Conservation (phyloP, 768 basidiomycete species). For the Lactifluus piperatus region DNA sequence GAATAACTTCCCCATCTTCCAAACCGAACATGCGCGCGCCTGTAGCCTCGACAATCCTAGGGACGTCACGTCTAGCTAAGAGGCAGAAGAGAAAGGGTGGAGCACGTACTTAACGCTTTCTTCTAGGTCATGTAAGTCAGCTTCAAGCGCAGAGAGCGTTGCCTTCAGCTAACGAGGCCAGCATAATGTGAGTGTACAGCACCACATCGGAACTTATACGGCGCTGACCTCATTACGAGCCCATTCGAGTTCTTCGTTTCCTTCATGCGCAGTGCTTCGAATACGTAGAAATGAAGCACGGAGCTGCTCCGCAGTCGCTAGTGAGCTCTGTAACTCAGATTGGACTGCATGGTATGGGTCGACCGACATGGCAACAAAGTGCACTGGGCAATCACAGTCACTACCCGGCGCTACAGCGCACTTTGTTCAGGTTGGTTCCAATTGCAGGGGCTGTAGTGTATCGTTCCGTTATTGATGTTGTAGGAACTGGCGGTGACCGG, state of each 20-base stretch:
- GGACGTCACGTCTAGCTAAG: background rate
- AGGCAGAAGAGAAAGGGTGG: background rate
- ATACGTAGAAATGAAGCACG: conserved; percentile 73
- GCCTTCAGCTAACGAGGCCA: conserved; percentile 46
- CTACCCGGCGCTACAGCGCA: background rate
- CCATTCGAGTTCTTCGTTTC: conserved; percentile 75
- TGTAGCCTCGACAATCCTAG: conserved; percentile 77
- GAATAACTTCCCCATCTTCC: conserved; percentile 64
- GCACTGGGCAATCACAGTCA: background rate
- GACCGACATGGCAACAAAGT: conserved; percentile 40
- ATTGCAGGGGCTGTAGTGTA: background rate
- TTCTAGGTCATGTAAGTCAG: conserved; percentile 88
- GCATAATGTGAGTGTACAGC: background rate
- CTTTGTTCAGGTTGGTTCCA: background rate
- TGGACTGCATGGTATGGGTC: conserved; percentile 88
- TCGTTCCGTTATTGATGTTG: background rate
- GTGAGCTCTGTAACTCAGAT: conserved; percentile 68
- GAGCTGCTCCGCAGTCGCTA: conserved; percentile 63
- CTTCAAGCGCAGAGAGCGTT: conserved; percentile 69
- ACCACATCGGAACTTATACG: background rate
- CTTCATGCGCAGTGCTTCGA: conserved; percentile 59
- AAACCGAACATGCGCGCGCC: conserved; percentile 82
- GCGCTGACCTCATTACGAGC: conserved; percentile 61
- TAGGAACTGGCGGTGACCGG: background rate
- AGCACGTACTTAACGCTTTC: conserved; percentile 74